phyloP scores from a whole-genome alignment of 768 basidiomycete species.

The Pisolithus tinctorius region DNA sequence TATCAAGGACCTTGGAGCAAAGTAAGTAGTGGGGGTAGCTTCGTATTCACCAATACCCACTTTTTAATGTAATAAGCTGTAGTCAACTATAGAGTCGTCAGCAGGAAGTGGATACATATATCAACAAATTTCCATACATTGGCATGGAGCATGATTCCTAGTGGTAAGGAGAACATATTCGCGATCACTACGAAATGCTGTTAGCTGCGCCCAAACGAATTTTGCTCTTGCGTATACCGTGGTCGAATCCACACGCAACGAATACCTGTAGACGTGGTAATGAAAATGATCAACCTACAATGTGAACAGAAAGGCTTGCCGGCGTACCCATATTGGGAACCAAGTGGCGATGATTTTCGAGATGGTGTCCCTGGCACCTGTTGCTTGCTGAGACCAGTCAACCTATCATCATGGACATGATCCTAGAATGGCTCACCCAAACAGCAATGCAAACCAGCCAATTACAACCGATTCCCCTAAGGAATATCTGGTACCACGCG shows the following conservation, averaged over 20 bases:
- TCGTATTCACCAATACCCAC: slow-evolving; percentile 29
- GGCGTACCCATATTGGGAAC: slow-evolving; percentile 68
- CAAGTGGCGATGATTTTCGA: slow-evolving; percentile 67
- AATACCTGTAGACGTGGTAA: slow-evolving; percentile 40
- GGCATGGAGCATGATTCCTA: slow-evolving; percentile 66
- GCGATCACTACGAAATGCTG: slow-evolving; percentile 45
- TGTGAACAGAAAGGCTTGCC: neutral
- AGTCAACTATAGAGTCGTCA: slow-evolving; percentile 16
- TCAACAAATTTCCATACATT: slow-evolving; percentile 35
- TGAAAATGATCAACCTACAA: neutral
- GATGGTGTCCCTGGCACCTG: slow-evolving; percentile 57
- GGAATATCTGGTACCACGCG: slow-evolving; percentile 65
- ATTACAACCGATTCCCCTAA: slow-evolving; percentile 70
- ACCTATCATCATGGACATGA: neutral
- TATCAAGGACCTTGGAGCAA: slow-evolving; percentile 46
- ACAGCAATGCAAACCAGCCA: slow-evolving; percentile 70
- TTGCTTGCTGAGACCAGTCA: slow-evolving; percentile 47
- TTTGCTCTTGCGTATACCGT: slow-evolving; percentile 38
- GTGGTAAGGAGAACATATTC: slow-evolving; percentile 70
- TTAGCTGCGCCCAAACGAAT: neutral
- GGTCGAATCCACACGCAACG: slow-evolving; percentile 65
- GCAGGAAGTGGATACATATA: neutral
- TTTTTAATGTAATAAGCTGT: slow-evolving; percentile 57
- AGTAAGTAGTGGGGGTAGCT: neutral
- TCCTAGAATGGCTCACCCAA: slow-evolving; percentile 44